phyloP scores from a whole-genome alignment of 768 basidiomycete genomes.

The Leccinellum luteum region DNA sequence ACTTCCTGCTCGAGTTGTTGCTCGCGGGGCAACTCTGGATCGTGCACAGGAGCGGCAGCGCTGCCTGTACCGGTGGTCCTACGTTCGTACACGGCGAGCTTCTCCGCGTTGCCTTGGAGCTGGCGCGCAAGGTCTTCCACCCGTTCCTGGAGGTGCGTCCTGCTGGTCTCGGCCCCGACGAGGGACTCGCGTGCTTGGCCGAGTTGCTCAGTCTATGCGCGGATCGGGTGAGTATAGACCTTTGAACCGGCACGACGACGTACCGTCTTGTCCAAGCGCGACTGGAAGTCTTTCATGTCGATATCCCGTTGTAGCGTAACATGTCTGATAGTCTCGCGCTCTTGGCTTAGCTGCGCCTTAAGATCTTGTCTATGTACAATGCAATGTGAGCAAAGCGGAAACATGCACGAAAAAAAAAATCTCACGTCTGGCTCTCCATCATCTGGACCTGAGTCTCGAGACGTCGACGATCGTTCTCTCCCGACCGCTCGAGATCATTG shows the following conservation, averaged over 20 bases:
- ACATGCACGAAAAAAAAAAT: constrained; percentile 10
- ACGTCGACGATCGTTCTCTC: constrained; percentile 77
- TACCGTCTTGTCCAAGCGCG: constrained; percentile 68
- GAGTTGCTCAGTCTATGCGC: constrained; percentile 55
- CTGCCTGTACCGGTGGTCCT: constrained; percentile 38
- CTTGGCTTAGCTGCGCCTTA: constrained; percentile 63
- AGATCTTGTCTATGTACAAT: constrained; percentile 61
- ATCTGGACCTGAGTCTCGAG: constrained; percentile 78
- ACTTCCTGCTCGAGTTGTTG: constrained; percentile 83
- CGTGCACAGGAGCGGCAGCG: constrained; percentile 33
- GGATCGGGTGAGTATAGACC: constrained; percentile 8
- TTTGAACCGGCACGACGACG: constrained; percentile 20
- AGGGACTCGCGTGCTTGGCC: constrained; percentile 68
- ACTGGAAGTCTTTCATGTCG: constrained; percentile 72
- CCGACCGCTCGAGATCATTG: constrained; percentile 78
- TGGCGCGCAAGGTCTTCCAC: constrained; percentile 46
- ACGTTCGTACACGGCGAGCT: constrained; percentile 83
- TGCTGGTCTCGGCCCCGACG: constrained; percentile 72
- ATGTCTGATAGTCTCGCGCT: constrained; percentile 73
- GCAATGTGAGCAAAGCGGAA: background rate
- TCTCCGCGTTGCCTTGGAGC: constrained; percentile 76
- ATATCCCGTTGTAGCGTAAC: constrained; percentile 78
- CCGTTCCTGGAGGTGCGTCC: constrained; percentile 73
- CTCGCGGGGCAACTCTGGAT: constrained; percentile 58
- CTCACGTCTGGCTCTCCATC: constrained; percentile 76